These are phyloP conservation scores for Lactifluus echinatus DNA, from an alignment of 768 basidiomycete species.

Conservation along the genomic window DNA sequence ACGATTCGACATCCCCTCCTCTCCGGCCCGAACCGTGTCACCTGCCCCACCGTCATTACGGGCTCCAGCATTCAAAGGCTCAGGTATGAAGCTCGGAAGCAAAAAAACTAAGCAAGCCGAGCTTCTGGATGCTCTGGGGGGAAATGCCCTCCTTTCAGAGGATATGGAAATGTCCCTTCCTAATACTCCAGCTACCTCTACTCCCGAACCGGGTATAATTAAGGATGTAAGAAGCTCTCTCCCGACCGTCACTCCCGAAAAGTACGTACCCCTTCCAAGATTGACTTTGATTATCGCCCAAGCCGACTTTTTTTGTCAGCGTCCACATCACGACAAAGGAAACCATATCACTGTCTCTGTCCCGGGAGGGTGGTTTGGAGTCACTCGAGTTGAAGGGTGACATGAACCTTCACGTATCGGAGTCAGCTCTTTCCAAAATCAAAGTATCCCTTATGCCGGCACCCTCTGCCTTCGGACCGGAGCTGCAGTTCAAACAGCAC, in stretches of 20 bases:
- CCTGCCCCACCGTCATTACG: slow-evolving; percentile 45
- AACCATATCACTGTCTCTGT: slow-evolving; percentile 65
- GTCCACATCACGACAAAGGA: slow-evolving; percentile 86
- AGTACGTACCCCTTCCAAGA: slow-evolving; percentile 34
- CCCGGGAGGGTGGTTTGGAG: slow-evolving; percentile 86
- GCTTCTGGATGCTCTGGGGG: slow-evolving; percentile 78
- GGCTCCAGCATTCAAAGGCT: slow-evolving; percentile 80
- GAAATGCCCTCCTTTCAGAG: slow-evolving; percentile 53
- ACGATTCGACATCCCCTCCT: slow-evolving; percentile 59
- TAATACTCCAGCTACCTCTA: slow-evolving; percentile 41
- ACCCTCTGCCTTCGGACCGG: slow-evolving; percentile 50
- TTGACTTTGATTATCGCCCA: background rate
- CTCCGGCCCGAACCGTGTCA: slow-evolving; percentile 35
- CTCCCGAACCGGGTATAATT: slow-evolving; percentile 36
- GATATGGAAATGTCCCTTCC: slow-evolving; percentile 46
- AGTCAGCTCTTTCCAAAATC: slow-evolving; percentile 63
- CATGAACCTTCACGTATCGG: slow-evolving; percentile 83
- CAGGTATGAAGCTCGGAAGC: slow-evolving; percentile 93
- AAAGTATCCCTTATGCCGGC: slow-evolving; percentile 54
- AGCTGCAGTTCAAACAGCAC: slow-evolving; percentile 93
- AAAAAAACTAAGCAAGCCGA: slow-evolving; percentile 91
- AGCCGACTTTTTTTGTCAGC: slow-evolving; percentile 35
- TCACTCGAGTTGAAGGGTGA: slow-evolving; percentile 91
- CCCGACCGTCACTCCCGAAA: slow-evolving; percentile 67
- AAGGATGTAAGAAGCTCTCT: slow-evolving; percentile 53